Evolutionary conservation across 2,329 filamentous ascomycete species (phyloP).

Genomic region (Microcera coccophila): DNA sequence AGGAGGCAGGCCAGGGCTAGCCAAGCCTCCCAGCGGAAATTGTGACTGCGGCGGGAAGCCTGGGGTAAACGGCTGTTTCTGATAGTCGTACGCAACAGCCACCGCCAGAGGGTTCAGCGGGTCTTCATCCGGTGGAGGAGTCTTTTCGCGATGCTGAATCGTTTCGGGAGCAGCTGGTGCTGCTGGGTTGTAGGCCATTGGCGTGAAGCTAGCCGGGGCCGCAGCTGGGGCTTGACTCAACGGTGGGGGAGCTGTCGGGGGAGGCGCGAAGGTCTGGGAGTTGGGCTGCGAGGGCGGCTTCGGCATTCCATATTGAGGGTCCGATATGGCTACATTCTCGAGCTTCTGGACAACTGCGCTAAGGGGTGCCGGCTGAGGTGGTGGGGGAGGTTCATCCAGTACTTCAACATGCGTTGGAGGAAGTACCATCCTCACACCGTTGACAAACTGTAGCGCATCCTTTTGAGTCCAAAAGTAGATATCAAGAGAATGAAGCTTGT

Average conservation of each 20-base stretch:
- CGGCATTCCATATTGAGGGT: slow-evolving; percentile 44
- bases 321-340: slow-evolving; percentile 65
- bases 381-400: slow-evolving; percentile 58
- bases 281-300: slow-evolving; percentile 17
- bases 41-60: slow-evolving; percentile 47
- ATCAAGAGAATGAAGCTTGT: slow-evolving; percentile 70
- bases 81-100: slow-evolving; percentile 55
- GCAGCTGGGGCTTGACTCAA: slow-evolving; percentile 18
- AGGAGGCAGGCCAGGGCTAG: slow-evolving; percentile 36
- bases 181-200: slow-evolving; percentile 75
- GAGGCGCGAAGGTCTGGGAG: slow-evolving; percentile 18
- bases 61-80: slow-evolving; percentile 49
- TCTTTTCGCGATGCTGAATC: slow-evolving; percentile 72
- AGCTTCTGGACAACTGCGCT: slow-evolving; percentile 70
- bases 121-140: slow-evolving; percentile 67
- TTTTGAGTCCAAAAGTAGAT: slow-evolving; percentile 76
- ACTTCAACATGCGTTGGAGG: slow-evolving; percentile 59
- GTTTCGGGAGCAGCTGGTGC: slow-evolving; percentile 71
- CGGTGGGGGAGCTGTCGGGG: slow-evolving; percentile 20
- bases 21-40: slow-evolving; percentile 41
- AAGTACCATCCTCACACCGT: slow-evolving; percentile 62
- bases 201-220: slow-evolving; percentile 48
- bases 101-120: slow-evolving; percentile 56
- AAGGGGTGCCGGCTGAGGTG: slow-evolving; percentile 47
- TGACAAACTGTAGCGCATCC: slow-evolving; percentile 68